Conservation (phyloP, 148 eudicot genomes). For the Fallopia convolvulus region DNA sequence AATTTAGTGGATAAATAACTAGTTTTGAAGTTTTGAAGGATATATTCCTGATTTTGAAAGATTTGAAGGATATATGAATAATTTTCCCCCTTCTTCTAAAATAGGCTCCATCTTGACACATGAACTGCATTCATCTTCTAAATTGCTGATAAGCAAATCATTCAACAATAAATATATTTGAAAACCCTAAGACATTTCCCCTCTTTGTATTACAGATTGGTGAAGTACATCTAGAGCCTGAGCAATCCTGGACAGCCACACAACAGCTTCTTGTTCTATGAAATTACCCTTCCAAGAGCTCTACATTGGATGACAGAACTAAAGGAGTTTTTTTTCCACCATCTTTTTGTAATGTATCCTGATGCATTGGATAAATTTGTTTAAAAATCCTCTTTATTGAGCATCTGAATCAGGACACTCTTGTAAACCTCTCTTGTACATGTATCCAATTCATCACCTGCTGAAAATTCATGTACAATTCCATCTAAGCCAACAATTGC, state of each 20-base stretch:
- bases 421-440: neutral
- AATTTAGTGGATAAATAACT: too few relatives aligned
- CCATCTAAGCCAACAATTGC: conserved; percentile 14
- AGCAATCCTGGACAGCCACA: conserved; percentile 76
- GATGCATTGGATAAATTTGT: neutral
- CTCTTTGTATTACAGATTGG: conserved; percentile 43
- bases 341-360: neutral
- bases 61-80: too few relatives aligned
- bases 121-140: neutral
- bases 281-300: neutral
- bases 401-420: neutral
- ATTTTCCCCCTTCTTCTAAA: too few relatives aligned
- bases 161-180: neutral
- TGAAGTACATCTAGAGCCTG: conserved; percentile 62
- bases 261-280: conserved; percentile 37
- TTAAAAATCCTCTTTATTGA: neutral
- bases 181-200: neutral
- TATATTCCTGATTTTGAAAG: too few relatives aligned
- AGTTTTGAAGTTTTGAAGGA: too few relatives aligned
- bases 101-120: neutral
- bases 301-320: neutral
- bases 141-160: neutral
- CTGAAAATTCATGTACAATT: conserved; percentile 7
- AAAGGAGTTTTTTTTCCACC: neutral
- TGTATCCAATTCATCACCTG: neutral